phyloP scores from a whole-genome alignment of 208 protist genomes.

The Jaenimonas drosophilae region DNA sequence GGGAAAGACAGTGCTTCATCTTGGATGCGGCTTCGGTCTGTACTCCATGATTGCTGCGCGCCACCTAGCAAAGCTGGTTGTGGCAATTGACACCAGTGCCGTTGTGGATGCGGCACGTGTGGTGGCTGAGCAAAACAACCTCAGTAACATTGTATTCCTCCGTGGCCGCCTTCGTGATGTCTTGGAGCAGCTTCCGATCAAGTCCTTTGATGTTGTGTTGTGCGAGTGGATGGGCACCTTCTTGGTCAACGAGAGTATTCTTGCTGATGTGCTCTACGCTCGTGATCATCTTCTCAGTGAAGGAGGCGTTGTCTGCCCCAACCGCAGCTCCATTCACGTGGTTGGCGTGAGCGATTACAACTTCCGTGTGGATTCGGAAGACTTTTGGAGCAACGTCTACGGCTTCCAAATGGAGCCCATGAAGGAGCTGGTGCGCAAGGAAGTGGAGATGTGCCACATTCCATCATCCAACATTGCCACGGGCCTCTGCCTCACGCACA shows the following conservation, averaged over 20 bases:
- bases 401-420: constrained; percentile 89
- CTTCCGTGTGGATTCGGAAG: constrained; percentile 78
- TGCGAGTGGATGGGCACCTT: constrained; percentile 89
- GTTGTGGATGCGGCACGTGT: constrained; percentile 71
- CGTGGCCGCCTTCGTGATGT: constrained; percentile 62
- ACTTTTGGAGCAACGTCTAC: constrained; percentile 91
- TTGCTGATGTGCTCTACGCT: constrained; percentile 70
- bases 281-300: constrained; percentile 61
- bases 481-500: constrained; percentile 41
- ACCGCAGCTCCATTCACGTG: constrained; percentile 76
- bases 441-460: constrained; percentile 76
- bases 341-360: constrained; percentile 74
- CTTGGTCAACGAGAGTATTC: constrained; percentile 68
- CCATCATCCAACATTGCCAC: constrained; percentile 67
- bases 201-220: constrained; percentile 81
- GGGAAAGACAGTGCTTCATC: constrained; percentile 82
- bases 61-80: constrained; percentile 52
- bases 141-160: constrained; percentile 69
- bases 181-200: constrained; percentile 43
- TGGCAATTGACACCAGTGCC: constrained; percentile 71
- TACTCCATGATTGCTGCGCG: constrained; percentile 81
- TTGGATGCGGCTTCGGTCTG: constrained; percentile 83
- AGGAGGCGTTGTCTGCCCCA: constrained; percentile 71
- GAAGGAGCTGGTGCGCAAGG: constrained; percentile 72
- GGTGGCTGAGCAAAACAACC: constrained; percentile 72